Evolutionary conservation across 2,329 filamentous ascomycete genomes (phyloP).

Genomic region (Ophiostoma australiae): DNA sequence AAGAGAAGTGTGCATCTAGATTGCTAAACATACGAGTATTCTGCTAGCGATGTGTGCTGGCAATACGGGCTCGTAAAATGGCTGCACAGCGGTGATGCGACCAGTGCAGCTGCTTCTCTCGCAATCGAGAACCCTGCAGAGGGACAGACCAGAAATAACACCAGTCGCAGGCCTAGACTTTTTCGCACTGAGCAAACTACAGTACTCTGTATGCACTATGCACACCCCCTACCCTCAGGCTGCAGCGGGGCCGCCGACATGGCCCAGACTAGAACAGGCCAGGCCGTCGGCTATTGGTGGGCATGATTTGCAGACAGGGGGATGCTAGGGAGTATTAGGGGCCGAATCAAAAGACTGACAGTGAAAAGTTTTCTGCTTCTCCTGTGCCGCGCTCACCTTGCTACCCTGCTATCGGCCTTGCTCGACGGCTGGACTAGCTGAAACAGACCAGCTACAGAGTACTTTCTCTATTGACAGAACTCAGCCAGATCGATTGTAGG

Average conservation of each 20-base stretch:
- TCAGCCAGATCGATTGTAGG: background rate
- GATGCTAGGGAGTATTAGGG: background rate
- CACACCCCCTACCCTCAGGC: background rate
- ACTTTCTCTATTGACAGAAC: background rate
- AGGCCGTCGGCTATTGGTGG: constrained; percentile 15
- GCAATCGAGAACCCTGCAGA: background rate
- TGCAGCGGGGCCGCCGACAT: constrained; percentile 7
- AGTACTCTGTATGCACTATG: too few relatives aligned
- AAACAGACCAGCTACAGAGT: background rate
- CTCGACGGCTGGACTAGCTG: background rate
- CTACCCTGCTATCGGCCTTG: background rate
- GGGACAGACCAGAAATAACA: background rate
- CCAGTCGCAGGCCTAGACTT: background rate
- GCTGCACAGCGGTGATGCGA: background rate
- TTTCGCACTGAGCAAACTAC: background rate
- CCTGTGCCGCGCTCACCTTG: background rate
- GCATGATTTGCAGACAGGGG: background rate
- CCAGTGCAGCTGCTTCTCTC: background rate
- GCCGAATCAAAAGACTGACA: background rate
- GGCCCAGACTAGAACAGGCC: constrained; percentile 11
- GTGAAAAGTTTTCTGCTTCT: constrained; percentile 1
- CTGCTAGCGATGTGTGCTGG: background rate
- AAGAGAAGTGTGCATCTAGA: background rate
- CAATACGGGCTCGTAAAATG: background rate
- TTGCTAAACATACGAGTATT: background rate